Evolutionary conservation across 2,329 filamentous ascomycete species (phyloP), one percentile per base, ranked within the genome.

Genomic region (Calonectria pseudoturangicola): DNA sequence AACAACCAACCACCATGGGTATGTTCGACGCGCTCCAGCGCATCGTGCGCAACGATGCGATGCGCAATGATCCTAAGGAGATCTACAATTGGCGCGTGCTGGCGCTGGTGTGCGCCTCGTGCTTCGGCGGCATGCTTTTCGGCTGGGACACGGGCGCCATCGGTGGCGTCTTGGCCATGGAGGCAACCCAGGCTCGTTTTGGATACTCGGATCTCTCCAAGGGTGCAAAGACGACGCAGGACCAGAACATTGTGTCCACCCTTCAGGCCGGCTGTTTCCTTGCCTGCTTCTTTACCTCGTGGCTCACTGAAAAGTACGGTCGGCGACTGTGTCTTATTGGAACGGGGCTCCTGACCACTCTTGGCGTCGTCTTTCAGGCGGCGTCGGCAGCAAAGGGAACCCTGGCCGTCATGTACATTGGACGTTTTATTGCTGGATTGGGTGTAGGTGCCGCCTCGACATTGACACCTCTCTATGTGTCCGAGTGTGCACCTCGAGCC

Each of bases 71-170:
- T 73, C 92, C 92, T 21, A 86, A 88, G 25, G 89, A 93, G 81
- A 91, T 94, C 72, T 94, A 93, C 83, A 91, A 92, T 79, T 94
- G 92, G 92, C 89, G 92, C 69, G 91, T 93, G 33, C 90, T 92
- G 75, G 88, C 88, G 15, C 58, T 93, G 76, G 91, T 91, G 62
- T 91, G 87, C 80, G 91, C 91, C 51, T 87, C 91, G 48, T 94
- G 92, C 83, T 94, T 93, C 72, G 93, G 93, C 73, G 93, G 92
- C 64, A 87, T 87, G 85, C 81, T 87, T 33, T 87, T 87, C 63
- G 86, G 86, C 51, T 87, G 85, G 85, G 85, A 87, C 79, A 92
- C 91, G 33, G 92, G 92, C 67, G 92, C 92, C 74, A 93, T 93
- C 74, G 91, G 92, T 45, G 92, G 92, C 76, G 90, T 94, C 56